These are phyloP conservation scores for Volutella citrinella DNA, from an alignment of 2,329 filamentous ascomycete genomes.

Conservation along the genomic window DNA sequence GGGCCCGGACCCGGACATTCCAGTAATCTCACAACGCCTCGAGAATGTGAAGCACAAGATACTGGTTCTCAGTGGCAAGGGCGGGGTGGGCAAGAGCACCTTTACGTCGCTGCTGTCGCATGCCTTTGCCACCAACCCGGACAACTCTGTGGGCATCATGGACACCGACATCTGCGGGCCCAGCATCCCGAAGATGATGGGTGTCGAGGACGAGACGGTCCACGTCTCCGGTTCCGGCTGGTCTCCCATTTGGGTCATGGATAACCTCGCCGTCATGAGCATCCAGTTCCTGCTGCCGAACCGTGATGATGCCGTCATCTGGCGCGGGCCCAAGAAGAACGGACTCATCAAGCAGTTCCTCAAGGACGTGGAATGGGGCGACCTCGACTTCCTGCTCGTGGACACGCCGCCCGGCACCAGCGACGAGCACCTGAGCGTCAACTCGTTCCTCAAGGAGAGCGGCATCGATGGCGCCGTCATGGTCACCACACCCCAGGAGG, in stretches of 20 bases:
- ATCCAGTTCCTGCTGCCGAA: constrained; percentile 98
- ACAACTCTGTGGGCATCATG: constrained; percentile 86
- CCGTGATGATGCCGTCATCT: constrained; percentile 92
- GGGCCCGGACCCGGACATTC: constrained; percentile 91
- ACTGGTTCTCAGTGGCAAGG: constrained; percentile 89
- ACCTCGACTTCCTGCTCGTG: constrained; percentile 87
- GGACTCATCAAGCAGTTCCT: constrained; percentile 96
- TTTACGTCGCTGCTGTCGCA: constrained; percentile 87
- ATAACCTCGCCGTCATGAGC: constrained; percentile 94
- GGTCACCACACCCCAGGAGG: constrained; percentile 93
- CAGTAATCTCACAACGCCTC: constrained; percentile 80
- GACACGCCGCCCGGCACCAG: constrained; percentile 95
- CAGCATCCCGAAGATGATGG: constrained; percentile 98
- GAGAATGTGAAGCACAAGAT: constrained; percentile 86
- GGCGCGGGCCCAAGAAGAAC: constrained; percentile 98
- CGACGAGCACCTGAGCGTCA: constrained; percentile 94
- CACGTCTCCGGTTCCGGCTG: constrained; percentile 86
- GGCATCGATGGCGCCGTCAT: constrained; percentile 92
- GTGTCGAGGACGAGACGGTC: constrained; percentile 88
- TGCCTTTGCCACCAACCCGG: constrained; percentile 79
- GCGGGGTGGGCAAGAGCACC: constrained; percentile 94
- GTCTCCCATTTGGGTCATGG: constrained; percentile 93
- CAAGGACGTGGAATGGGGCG: constrained; percentile 97
- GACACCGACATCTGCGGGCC: constrained; percentile 98
- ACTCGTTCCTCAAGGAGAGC: constrained; percentile 84